Conservation (phyloP, 2,329 filamentous ascomycete species). For the Dactylellina haptotyla region DNA sequence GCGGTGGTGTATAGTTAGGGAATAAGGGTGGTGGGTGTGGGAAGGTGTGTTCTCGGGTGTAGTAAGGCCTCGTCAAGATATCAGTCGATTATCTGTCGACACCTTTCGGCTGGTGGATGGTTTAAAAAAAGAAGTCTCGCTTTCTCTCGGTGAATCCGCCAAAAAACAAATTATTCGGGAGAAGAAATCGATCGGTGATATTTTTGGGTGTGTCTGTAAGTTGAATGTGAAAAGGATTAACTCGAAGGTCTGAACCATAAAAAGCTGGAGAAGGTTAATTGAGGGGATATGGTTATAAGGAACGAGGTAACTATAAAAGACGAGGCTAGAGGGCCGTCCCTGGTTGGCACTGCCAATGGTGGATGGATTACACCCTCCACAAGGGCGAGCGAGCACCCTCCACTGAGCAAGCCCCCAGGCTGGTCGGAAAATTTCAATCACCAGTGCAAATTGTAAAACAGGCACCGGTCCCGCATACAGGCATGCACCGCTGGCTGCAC, state of each 20-base stretch:
- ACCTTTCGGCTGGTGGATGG: slow-evolving; percentile 16
- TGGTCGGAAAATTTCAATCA: slow-evolving; percentile 52
- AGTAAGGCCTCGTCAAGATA: slow-evolving; percentile 33
- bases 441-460: neutral
- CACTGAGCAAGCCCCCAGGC: slow-evolving; percentile 46
- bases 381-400: slow-evolving; percentile 25
- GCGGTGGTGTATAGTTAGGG: slow-evolving; percentile 23
- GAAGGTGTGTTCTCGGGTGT: slow-evolving; percentile 26
- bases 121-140: slow-evolving; percentile 3
- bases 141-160: slow-evolving; percentile 26
- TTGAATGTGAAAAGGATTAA: slow-evolving; percentile 38
- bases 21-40: slow-evolving; percentile 39
- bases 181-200: slow-evolving; percentile 48
- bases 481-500: neutral
- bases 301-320: slow-evolving; percentile 52
- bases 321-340: slow-evolving; percentile 51
- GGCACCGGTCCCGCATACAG: slow-evolving; percentile 13
- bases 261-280: slow-evolving; percentile 50
- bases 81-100: slow-evolving; percentile 53
- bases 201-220: slow-evolving; percentile 47
- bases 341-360: slow-evolving; percentile 52
- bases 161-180: slow-evolving; percentile 48
- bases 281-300: slow-evolving; percentile 51
- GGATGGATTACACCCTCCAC: slow-evolving; percentile 43
- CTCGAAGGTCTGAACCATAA: slow-evolving; percentile 31